Evolutionary conservation across 345 rosid species (phyloP), one percentile per base, ranked within the genome.

Genomic region (Lepidium aucheri): DNA sequence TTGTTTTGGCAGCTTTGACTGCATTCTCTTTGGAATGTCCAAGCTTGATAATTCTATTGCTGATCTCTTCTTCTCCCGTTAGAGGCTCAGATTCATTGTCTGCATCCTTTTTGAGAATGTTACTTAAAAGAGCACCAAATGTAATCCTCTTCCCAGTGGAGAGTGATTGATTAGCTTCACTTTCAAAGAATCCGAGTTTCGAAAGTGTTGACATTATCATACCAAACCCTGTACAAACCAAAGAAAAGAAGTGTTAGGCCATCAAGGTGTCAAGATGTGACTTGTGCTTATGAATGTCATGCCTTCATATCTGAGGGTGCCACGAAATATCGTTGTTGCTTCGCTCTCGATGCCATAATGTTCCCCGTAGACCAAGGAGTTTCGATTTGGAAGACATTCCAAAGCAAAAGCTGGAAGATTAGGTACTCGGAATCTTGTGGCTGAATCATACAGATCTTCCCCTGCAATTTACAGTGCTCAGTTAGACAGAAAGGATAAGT

Each of bases 291-390:
- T 16, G 33, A 11, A 36, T 17, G 14, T 20, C 35, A 65, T 53
- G 68, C 97, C 97, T 93, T 93, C 96, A 56, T 93, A 93, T 72
- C 97, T 91, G 41, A 93, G 89, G 1, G 97, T 93, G 74, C 91
- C 97, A 32, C 98, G 97, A 46, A 89, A 93, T 61, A 93, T 71
- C 9, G 96, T 86, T 35, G 87, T 80, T 44, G 98, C 96, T 79
- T 93, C 95, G 18, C 80, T 56, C 62, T 60, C 80, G 42, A 93
- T 93, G 63, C 97, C 85, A 73, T 93, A 93, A 9, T 76, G 39
- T 32, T 89, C 84, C 17, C 90, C 97, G 30, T 89, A 89, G 63
- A 84, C 77, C 75, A 93, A 74, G 9, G 98, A 89, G 75, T 93
- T 80, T 8, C 96, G 94, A 65, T 89, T 93, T 2, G 98, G 91